Conservation (phyloP, 257 asterid genomes). For the Nicotiana paniculata region DNA sequence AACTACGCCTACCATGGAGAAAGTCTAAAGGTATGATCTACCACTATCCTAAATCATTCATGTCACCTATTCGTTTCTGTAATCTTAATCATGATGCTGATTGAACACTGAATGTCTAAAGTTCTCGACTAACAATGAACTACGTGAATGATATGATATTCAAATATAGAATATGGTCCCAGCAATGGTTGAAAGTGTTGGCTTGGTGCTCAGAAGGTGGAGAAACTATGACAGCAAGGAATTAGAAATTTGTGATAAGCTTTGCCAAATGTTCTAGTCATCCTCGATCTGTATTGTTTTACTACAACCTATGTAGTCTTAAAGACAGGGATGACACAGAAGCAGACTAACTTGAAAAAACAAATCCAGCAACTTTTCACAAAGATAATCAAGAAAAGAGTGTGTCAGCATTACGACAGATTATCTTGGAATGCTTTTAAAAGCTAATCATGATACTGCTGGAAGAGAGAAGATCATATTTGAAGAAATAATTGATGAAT, state of each 20-base stretch:
- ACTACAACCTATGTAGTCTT: constrained; percentile 18
- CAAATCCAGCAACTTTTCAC: constrained; percentile 27
- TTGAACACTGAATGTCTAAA: background rate
- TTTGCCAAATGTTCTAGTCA: background rate
- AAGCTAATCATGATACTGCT: constrained; percentile 27
- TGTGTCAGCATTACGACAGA: constrained; percentile 33
- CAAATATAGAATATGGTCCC: constrained; percentile 45
- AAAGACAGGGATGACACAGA: constrained; percentile 33
- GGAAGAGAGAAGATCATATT: constrained; percentile 22
- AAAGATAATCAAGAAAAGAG: constrained; percentile 29
- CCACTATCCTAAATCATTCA: background rate
- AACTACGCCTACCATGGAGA: constrained; percentile 55
- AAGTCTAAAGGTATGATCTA: constrained; percentile 12
- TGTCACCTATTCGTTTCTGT: background rate
- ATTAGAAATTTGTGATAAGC: constrained; percentile 27
- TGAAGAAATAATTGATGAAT: constrained; percentile 44
- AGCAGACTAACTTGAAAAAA: constrained; percentile 29
- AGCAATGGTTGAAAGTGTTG: constrained; percentile 39
- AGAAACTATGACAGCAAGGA: constrained; percentile 25
- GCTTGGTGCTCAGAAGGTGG: constrained; percentile 41
- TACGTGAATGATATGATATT: background rate
- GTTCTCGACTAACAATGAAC: background rate
- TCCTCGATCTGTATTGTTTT: background rate
- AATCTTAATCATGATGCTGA: background rate
- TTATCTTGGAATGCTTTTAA: constrained; percentile 45